These are phyloP conservation scores for Marchantia paleacea DNA, from an alignment of 225 moss, liverwort and hornwort genomes.

Conservation along the genomic window DNA sequence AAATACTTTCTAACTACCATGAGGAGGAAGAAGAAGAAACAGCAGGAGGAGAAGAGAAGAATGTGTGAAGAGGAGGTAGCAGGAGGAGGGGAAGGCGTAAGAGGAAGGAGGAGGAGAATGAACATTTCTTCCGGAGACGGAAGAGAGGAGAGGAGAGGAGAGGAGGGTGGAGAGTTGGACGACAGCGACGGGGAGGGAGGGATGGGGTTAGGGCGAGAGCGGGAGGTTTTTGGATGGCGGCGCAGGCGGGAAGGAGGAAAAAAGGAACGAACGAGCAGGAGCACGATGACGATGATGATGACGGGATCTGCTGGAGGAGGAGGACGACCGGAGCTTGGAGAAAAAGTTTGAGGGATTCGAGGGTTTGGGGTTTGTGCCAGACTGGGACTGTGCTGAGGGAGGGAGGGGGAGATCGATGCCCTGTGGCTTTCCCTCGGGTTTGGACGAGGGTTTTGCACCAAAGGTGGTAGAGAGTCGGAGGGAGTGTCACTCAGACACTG, in stretches of 20 bases:
- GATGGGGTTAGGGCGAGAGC: conserved; percentile 17
- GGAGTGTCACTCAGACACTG: background rate
- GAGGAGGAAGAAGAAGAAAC: background rate
- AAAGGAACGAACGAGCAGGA: conserved; percentile 7
- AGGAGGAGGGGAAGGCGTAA: no score
- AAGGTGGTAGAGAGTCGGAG: background rate
- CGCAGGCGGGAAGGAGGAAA: conserved; percentile 14
- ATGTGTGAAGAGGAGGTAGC: no score
- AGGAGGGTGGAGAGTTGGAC: background rate
- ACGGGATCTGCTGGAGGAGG: conserved; percentile 15
- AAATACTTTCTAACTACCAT: conserved; percentile 14
- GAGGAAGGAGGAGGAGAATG: background rate
- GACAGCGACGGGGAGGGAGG: background rate
- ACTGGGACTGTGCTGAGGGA: background rate
- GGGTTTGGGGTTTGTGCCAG: conserved; percentile 26
- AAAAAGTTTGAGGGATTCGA: conserved; percentile 8
- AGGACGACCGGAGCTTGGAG: background rate
- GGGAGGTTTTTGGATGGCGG: conserved; percentile 11
- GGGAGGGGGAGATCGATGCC: background rate
- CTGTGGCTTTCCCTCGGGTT: conserved; percentile 11
- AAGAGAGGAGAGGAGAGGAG: background rate
- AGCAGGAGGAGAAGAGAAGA: background rate
- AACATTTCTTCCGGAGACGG: background rate
- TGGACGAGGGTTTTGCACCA: conserved; percentile 20
- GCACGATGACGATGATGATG: conserved; percentile 15